Conservation (phyloP, 2,329 filamentous ascomycete species). For the Rutstroemia sydowiana region DNA sequence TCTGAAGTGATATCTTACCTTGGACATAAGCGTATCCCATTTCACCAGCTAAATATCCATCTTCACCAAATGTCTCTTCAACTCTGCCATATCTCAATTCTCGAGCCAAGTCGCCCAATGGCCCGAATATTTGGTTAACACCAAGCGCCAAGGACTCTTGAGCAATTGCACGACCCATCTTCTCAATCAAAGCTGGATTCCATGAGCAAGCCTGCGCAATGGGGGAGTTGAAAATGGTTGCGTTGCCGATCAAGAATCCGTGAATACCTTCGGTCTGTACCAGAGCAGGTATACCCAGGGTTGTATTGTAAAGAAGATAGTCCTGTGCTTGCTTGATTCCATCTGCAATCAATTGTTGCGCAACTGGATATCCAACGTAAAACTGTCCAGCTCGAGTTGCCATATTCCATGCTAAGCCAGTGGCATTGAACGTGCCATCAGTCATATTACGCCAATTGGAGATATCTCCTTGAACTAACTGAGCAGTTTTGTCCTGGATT, state of each 20-base stretch:
- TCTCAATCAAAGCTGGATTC: constrained; percentile 54
- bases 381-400: constrained; percentile 45
- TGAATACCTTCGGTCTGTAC: constrained; percentile 71
- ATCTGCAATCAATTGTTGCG: constrained; percentile 54
- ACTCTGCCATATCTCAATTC: constrained; percentile 66
- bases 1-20: constrained; percentile 44
- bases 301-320: constrained; percentile 59
- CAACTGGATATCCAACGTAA: constrained; percentile 63
- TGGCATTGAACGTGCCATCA: constrained; percentile 58
- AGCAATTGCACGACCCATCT: constrained; percentile 61
- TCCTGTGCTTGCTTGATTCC: constrained; percentile 61
- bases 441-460: constrained; percentile 67
- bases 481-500: constrained; percentile 64
- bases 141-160: constrained; percentile 60
- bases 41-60: constrained; percentile 59
- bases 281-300: constrained; percentile 63
- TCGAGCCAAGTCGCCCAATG: constrained; percentile 62
- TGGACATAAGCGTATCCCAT: constrained; percentile 53
- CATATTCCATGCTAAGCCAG: constrained; percentile 61
- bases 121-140: constrained; percentile 67
- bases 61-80: constrained; percentile 67
- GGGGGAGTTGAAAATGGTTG: constrained; percentile 73
- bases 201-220: constrained; percentile 67
- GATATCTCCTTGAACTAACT: constrained; percentile 63
- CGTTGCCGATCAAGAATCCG: constrained; percentile 63